Evolutionary conservation across 1,284 basidiomycete genomes (phyloP), one percentile per base, ranked within the genome.

Genomic region (Lignosus rhinocerotis): DNA sequence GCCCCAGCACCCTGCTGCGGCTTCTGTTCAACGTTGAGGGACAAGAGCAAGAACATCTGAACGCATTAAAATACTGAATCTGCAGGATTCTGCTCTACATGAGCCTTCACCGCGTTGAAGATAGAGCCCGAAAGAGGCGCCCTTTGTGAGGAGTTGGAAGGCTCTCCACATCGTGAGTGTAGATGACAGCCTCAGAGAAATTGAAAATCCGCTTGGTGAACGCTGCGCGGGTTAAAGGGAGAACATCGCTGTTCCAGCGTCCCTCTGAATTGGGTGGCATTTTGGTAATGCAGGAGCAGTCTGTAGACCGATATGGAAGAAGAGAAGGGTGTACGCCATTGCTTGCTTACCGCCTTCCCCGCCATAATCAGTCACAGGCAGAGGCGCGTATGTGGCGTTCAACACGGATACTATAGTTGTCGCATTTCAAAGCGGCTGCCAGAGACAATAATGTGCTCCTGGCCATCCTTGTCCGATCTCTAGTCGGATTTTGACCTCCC

Each of bases 31-130:
- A 16, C 21, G 11, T 36, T 21, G 30, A 17, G 14, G 1, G 16
- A n/a, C 11, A 17, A 6, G 9, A 19, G 11, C 6, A 12, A 12
- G 30, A 36, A 25, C 4, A 11, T 12, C 46, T 6, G 19, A 33
- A 12, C 19, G 38, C 17, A 36, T 38, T 32, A 17, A 60, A 55
- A 10, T 16, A 67, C 66, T 59, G 64, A 9, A 66, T 61, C 36
- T 66, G 64, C 10, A 67, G n/a, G n/a, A n/a, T n/a, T n/a, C n/a
- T n/a, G n/a, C n/a, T n/a, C 44, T 41, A 59, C 64, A 45, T 59
- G 55, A 41, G 56, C 58, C 25, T 54, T 51, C n/a, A 38, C 36
- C 10, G 41, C 47, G 25, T 54, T 52, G 10, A 49, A 36, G 25
- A 2, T 32, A 3, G 53, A 44, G n/a, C 49, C 43, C 14, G 32